Base-by-base conservation (phyloP, 2,329 filamentous ascomycete species). In the Xylariaceae sp. region DNA sequence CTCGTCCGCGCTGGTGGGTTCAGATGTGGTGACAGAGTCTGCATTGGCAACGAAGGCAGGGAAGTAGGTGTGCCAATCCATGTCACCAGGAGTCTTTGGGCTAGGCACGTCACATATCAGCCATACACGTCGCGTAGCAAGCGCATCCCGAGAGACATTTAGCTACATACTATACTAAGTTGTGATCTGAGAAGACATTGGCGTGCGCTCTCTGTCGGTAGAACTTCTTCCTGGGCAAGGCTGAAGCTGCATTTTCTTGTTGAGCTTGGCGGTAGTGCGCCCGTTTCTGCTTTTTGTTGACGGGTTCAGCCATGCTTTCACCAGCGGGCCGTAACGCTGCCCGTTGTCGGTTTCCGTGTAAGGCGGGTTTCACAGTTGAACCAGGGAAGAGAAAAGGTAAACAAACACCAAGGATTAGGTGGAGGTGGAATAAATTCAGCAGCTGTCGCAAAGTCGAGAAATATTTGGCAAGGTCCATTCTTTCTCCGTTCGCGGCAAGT, bases 111-210 rank as follows among this genome's bases (percentile, higher is more conserved):
- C 55, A 48, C 69, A 39, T 68, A 65, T 58, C 54, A 67, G 67
- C 35, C 23, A 61, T 15, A 17, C 1, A 17, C 4, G 2, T 34
- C 39, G 9, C 15, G 34, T 8, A 34, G 5, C 18, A 17, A 52
- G 8, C 1, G 11, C 37, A 15, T 41, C 6, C 56, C 73, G 11
- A 53, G 13, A 35, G 47, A 7, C 17, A 18, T 18, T 18, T 18
- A 30, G 15, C 23, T 44, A 60, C 50, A 78, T 83, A 96, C 94
- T 99, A 99, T 69, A 82, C 81, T 72, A 99, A 80, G 59, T 84
- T 80, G 78, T 99, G 94, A 71, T 99, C 94, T 2, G 93, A 97
- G 77, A 99, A 99, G 5, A 93, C 92, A 77, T 99, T 99, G 64
- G 94, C 94, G 77, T 99, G 94, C 44, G 94, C 94, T 74, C 94